Evolutionary conservation across 2,329 filamentous ascomycete genomes (phyloP).

Genomic region (Fusarium temperatum): DNA sequence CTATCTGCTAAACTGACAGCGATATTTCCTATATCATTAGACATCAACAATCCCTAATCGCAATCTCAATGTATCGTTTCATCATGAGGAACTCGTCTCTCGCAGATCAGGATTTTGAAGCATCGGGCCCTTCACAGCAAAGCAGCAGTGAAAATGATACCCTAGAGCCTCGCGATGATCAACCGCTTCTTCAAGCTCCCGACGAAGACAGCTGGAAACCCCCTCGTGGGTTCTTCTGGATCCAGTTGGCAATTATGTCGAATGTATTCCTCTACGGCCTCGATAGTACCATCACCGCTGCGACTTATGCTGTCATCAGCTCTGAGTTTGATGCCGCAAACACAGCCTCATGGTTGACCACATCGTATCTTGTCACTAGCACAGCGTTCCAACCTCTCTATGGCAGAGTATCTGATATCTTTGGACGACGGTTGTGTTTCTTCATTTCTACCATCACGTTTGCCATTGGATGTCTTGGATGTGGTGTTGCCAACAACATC

Average conservation of each 20-base stretch:
- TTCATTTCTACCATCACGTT: conserved; percentile 72
- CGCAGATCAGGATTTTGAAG: background rate
- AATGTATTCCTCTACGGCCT: conserved; percentile 74
- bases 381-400: conserved; percentile 79
- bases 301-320: conserved; percentile 77
- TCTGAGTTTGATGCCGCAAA: conserved; percentile 79
- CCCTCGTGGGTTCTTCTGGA: conserved; percentile 63
- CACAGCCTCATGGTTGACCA: conserved; percentile 78
- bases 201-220: conserved; percentile 53
- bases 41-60: background rate
- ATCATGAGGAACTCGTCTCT: background rate
- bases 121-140: background rate
- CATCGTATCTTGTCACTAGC: conserved; percentile 75
- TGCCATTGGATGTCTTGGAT: conserved; percentile 70
- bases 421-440: conserved; percentile 71
- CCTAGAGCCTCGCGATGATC: conserved; percentile 24
- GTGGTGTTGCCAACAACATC: conserved; percentile 67
- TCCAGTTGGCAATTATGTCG: conserved; percentile 69
- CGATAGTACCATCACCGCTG: conserved; percentile 77
- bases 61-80: too few relatives aligned
- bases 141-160: background rate
- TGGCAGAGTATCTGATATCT: conserved; percentile 74
- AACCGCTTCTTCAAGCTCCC: conserved; percentile 35
- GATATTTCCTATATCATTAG: background rate
- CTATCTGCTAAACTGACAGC: background rate